Conservation (phyloP, 768 basidiomycete species). For the Xerocomellus chrysenteron region DNA sequence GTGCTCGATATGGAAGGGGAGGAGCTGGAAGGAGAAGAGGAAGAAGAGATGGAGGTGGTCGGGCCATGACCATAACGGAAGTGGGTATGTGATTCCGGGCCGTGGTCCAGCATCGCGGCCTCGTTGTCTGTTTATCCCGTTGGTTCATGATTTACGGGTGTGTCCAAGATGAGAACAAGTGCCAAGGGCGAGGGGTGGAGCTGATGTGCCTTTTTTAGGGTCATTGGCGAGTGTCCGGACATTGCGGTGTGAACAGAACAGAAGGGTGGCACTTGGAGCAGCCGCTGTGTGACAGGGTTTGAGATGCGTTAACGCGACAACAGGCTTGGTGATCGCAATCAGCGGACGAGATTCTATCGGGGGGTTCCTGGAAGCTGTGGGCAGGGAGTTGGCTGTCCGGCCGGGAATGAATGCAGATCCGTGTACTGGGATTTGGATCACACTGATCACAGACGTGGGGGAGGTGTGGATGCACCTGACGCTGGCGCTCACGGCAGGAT, state of each 20-base stretch:
- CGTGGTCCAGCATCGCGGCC: slow-evolving; percentile 25
- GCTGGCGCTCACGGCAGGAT: not conserved
- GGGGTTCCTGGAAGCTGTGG: slow-evolving; percentile 32
- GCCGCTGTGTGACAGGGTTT: slow-evolving; percentile 19
- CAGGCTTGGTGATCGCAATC: slow-evolving; percentile 23
- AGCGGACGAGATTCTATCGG: slow-evolving; percentile 26
- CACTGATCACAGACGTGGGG: slow-evolving; percentile 6
- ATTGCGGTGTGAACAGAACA: slow-evolving; percentile 44
- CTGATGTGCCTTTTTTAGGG: slow-evolving; percentile 35
- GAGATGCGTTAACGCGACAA: slow-evolving; percentile 9
- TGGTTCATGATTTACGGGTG: slow-evolving; percentile 23
- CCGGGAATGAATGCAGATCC: slow-evolving; percentile 39
- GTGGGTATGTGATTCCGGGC: slow-evolving; percentile 13
- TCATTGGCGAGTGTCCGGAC: slow-evolving; percentile 35
- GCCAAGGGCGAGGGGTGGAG: slow-evolving; percentile 21
- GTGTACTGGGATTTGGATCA: not conserved
- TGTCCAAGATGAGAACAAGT: slow-evolving; percentile 17
- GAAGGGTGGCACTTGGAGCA: slow-evolving; percentile 12
- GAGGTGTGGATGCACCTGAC: not conserved
- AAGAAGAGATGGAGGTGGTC: slow-evolving; percentile 28
- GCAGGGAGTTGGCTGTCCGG: slow-evolving; percentile 6
- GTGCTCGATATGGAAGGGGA: slow-evolving; percentile 77
- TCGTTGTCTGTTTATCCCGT: slow-evolving; percentile 25
- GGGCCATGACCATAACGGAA: slow-evolving; percentile 19
- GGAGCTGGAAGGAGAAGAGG: slow-evolving; percentile 41